Evolutionary conservation across 2,329 filamentous ascomycete species (phyloP), one percentile per base, ranked within the genome.

Genomic region (Sporothrix schenckii): DNA sequence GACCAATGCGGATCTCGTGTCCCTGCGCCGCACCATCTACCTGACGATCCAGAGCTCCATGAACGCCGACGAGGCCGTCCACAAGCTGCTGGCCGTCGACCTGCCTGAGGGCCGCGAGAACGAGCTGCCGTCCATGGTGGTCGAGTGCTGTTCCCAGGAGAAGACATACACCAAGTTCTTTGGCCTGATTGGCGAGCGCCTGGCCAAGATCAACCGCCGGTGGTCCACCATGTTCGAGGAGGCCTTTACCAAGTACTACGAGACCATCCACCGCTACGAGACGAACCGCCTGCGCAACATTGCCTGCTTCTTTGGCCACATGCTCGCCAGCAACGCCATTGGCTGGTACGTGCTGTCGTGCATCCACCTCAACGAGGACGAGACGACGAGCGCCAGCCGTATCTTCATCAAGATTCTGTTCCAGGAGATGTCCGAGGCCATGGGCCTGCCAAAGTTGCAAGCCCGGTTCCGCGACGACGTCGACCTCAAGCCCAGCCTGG

Each of bases 381-480:
- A 99, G 77, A 99, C 95, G 0, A 99, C 94, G 0, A 94, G 93
- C 1, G 95, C 93, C 73, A 97, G 92, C 75, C 92, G 95, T 83
- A 98, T 99, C 79, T 99, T 98, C 78, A 92, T 99, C 84, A 98
- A 97, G 83, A 98, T 98, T 70, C 82, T 99, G 14, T 96, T 99
- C 78, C 93, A 98, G 79, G 93, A 97, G 77, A 87, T 98, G 30
- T 87, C 90, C 4, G 93, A 97, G 80, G 91, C 92, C 72, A 86
- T 97, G 71, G 94, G 95, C 71, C 89, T 97, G 85, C 85, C 89
- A 61, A 92, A 91, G 76, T 82, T 99, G 68, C 89, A 91, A 75
- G 87, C 89, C 60, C 88, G 92, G 21, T 86, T 97, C 80, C 88
- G 86, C 74, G 93, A 97, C 75, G 91, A 95, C 56, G 86, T 88